A percentile compares a stretch with the other conserved stretches of the same genome.
phyloP scores from a whole-genome alignment of 345 rosid species.

The Gossypioides kirkii region DNA sequence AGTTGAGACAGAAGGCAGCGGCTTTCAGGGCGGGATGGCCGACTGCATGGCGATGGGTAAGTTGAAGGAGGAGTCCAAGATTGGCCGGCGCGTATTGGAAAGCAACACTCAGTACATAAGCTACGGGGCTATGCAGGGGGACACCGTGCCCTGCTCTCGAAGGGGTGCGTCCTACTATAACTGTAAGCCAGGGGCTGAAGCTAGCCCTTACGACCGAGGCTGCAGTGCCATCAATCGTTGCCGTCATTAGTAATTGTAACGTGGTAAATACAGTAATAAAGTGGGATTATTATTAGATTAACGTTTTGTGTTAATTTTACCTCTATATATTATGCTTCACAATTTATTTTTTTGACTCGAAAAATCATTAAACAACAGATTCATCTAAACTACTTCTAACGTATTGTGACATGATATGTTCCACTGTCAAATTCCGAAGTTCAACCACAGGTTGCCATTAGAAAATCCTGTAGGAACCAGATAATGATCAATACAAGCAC shows the following conservation, averaged over 20 bases:
- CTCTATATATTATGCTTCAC: neutral
- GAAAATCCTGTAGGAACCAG: neutral
- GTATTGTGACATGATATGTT: neutral
- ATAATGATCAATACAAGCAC: neutral
- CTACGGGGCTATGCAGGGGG: conserved; percentile 59
- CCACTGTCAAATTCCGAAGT: neutral
- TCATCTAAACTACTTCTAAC: neutral
- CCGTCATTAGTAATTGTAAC: conserved; percentile 23
- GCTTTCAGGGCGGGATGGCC: conserved; percentile 49
- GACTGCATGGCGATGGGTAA: conserved; percentile 51
- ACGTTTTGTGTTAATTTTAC: neutral
- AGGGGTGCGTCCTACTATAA: conserved; percentile 88
- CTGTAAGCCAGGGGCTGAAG: conserved; percentile 61
- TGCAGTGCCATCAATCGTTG: conserved; percentile 75
- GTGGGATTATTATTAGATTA: neutral
- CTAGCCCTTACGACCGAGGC: conserved; percentile 76
- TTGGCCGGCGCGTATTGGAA: conserved; percentile 58
- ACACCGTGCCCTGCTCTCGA: conserved; percentile 69
- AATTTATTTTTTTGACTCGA: neutral
- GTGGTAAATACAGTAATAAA: conserved; percentile 2
- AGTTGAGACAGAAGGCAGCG: conserved; percentile 19
- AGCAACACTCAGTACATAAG: conserved; percentile 55
- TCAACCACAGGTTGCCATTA: neutral
- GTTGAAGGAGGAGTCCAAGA: conserved; percentile 50
- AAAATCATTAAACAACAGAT: neutral